Percentiles rank a stretch among this genome's conserved stretches.
phyloP scores from a whole-genome alignment of 805 yeast genomes.

The Debaryomyces hansenii region DNA sequence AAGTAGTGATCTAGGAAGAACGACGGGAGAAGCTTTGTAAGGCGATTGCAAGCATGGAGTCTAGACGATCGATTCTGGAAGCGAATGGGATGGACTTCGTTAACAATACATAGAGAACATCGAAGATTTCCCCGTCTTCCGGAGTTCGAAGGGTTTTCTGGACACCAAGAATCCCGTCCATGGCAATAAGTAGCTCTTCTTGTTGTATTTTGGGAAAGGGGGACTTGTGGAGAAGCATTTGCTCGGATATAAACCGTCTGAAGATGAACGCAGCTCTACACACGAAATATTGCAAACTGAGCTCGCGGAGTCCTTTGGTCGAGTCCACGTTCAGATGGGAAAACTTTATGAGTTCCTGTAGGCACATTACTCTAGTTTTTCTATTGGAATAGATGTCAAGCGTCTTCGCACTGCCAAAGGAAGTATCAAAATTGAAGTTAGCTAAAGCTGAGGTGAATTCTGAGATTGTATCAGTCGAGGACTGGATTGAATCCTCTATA shows the following conservation, averaged over 20 bases:
- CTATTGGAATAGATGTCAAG: conserved; percentile 44
- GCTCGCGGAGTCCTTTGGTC: conserved; percentile 20
- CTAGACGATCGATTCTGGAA: conserved; percentile 3
- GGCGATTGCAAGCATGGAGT: conserved; percentile 5
- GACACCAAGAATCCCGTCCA: conserved; percentile 36
- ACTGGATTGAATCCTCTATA: conserved; percentile 37
- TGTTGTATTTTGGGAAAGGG: conserved; percentile 72
- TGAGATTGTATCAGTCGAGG: conserved; percentile 21
- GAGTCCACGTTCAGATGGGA: conserved; percentile 11
- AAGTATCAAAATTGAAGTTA: conserved; percentile 43
- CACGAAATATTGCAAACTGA: conserved; percentile 40
- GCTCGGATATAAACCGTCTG: conserved; percentile 64
- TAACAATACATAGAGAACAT: conserved; percentile 11
- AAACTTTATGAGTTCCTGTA: conserved; percentile 51
- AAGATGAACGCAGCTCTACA: conserved; percentile 62
- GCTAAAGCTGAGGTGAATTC: conserved; percentile 40
- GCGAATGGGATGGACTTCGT: conserved; percentile 18
- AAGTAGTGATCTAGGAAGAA: too few species aligned
- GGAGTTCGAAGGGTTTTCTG: not conserved
- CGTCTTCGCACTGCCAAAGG: conserved; percentile 65
- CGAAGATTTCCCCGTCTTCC: conserved; percentile 4
- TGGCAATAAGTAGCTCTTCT: conserved; percentile 52
- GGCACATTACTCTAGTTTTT: conserved; percentile 53
- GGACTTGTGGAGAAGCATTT: conserved; percentile 52
- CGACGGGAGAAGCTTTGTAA: not conserved